These are phyloP conservation scores for Epichloe amarillans DNA, from an alignment of 2,329 filamentous ascomycete species.

Conservation along the genomic window DNA sequence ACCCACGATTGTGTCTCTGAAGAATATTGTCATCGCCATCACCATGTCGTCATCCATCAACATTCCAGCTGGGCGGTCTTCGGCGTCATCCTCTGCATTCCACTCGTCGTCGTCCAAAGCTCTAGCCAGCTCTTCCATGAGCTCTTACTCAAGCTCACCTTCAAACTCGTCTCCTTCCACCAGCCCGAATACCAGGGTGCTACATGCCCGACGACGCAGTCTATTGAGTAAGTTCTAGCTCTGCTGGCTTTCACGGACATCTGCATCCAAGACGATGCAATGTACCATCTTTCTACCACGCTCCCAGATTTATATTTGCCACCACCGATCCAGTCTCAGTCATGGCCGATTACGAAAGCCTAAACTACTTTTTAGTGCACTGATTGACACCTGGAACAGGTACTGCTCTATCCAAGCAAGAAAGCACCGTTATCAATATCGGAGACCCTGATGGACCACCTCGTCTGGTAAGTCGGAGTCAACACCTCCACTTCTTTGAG, in stretches of 20 bases:
- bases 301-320: not conserved
- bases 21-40: conserved; percentile 5
- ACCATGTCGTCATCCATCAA: conserved; percentile 56
- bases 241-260: conserved; percentile 5
- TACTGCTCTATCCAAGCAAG: conserved; percentile 56
- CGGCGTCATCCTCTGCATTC: conserved; percentile 20
- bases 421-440: conserved; percentile 71
- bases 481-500: not conserved
- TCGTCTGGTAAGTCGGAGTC: conserved; percentile 43
- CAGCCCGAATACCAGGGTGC: conserved; percentile 33
- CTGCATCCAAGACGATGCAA: not conserved
- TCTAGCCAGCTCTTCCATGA: conserved; percentile 30
- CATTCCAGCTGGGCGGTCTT: conserved; percentile 40
- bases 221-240: conserved; percentile 37
- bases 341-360: not conserved
- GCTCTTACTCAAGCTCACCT: conserved; percentile 26
- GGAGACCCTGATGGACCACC: conserved; percentile 61
- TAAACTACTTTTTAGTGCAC: not conserved
- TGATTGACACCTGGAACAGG: conserved; percentile 32
- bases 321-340: not conserved
- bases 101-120: conserved; percentile 31
- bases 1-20: not conserved
- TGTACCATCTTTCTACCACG: not conserved
- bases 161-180: conserved; percentile 47
- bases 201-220: conserved; percentile 45